phyloP scores from a whole-genome alignment of 371 early-diverging fungal genomes.

The Saksenaea vasiformis region DNA sequence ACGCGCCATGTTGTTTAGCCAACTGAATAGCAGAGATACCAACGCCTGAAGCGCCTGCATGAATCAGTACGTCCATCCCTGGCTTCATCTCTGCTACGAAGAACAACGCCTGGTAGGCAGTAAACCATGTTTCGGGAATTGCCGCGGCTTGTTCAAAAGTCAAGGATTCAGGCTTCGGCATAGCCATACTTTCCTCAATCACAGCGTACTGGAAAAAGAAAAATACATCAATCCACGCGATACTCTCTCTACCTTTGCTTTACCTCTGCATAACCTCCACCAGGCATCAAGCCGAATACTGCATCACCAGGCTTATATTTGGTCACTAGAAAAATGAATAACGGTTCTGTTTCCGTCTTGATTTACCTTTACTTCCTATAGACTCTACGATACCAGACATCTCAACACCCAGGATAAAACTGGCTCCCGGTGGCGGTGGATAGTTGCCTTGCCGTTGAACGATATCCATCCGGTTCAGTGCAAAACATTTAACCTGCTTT shows the following conservation, averaged over 20 bases:
- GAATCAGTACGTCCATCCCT: conserved; percentile 74
- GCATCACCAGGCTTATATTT: conserved; percentile 61
- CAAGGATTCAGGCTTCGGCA: conserved; percentile 59
- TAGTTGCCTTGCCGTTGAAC: conserved; percentile 73
- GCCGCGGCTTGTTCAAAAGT: conserved; percentile 71
- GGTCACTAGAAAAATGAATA: conserved; percentile 25
- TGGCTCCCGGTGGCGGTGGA: conserved; percentile 66
- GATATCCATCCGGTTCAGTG: conserved; percentile 80
- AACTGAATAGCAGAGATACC: conserved; percentile 80
- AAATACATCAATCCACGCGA: no score
- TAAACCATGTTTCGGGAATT: conserved; percentile 78
- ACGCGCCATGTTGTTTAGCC: conserved; percentile 68
- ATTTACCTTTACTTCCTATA: conserved; percentile 48
- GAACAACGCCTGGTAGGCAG: conserved; percentile 79
- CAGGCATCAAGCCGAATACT: conserved; percentile 73
- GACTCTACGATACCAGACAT: conserved; percentile 68
- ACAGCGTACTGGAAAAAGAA: conserved; percentile 55
- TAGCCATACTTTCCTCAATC: conserved; percentile 60
- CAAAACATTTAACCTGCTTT: conserved; percentile 56
- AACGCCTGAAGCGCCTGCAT: conserved; percentile 82
- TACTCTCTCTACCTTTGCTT: no score
- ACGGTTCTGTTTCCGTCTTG: background rate
- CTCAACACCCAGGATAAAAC: conserved; percentile 76
- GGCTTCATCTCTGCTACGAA: conserved; percentile 56
- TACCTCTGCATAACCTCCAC: conserved; percentile 76